Evolutionary conservation across 2,329 filamentous ascomycete species (phyloP).

Genomic region (Phaeosphaeria sp.): DNA sequence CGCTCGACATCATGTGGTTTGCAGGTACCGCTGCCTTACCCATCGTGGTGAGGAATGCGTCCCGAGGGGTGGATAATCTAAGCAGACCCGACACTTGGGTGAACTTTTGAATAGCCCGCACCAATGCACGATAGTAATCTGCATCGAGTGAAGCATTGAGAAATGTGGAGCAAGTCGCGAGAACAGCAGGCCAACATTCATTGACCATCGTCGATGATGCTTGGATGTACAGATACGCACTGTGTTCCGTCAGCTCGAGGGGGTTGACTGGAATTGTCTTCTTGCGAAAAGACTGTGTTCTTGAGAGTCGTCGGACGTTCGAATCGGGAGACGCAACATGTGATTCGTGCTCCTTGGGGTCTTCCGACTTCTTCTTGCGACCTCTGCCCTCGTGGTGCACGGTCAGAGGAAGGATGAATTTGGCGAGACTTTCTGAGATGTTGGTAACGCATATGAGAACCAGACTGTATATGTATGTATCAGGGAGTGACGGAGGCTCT

Average conservation of each 20-base stretch:
- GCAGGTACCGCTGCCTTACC: slow-evolving; percentile 92
- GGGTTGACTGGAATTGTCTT: slow-evolving; percentile 86
- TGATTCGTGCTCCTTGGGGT: slow-evolving; percentile 26
- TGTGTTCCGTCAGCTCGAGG: slow-evolving; percentile 74
- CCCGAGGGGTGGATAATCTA: slow-evolving; percentile 82
- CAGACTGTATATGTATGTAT: slow-evolving; percentile 92
- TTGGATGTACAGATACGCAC: slow-evolving; percentile 73
- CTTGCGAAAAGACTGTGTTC: slow-evolving; percentile 73
- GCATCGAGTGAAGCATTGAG: slow-evolving; percentile 89
- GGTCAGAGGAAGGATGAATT: slow-evolving; percentile 89
- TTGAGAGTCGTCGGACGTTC: slow-evolving; percentile 54
- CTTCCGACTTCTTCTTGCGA: slow-evolving; percentile 48
- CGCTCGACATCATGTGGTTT: slow-evolving; percentile 62
- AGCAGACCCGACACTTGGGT: slow-evolving; percentile 92
- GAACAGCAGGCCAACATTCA: slow-evolving; percentile 91
- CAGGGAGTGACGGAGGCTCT: slow-evolving; percentile 81
- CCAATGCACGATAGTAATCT: slow-evolving; percentile 90
- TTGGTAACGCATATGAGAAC: slow-evolving; percentile 88
- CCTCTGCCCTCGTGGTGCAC: slow-evolving; percentile 72
- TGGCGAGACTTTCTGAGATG: slow-evolving; percentile 89
- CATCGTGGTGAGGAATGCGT: slow-evolving; percentile 92
- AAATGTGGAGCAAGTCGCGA: slow-evolving; percentile 95
- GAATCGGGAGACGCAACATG: slow-evolving; percentile 33
- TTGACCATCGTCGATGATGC: slow-evolving; percentile 84
- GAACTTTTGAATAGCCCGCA: slow-evolving; percentile 92